phyloP scores from a whole-genome alignment of 176 grass and related monocot species.

The Puccinellia tenuiflora region DNA sequence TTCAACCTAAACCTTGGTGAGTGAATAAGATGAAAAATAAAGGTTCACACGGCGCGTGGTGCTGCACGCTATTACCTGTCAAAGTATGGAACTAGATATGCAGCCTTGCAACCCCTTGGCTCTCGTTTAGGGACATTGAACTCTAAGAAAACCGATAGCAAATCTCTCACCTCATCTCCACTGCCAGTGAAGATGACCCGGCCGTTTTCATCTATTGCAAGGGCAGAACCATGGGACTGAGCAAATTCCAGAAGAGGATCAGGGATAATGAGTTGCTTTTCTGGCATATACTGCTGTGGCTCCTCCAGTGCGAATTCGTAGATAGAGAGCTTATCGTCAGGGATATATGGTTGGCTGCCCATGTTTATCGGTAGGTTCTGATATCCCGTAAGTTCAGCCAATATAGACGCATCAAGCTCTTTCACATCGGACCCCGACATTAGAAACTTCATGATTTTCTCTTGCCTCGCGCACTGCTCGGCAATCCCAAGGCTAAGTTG shows the following conservation, averaged over 20 bases:
- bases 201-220: constrained; percentile 43
- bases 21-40: not conserved
- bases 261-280: constrained; percentile 44
- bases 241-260: constrained; percentile 47
- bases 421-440: constrained; percentile 44
- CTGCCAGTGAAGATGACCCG: constrained; percentile 46
- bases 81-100: constrained; percentile 84
- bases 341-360: constrained; percentile 27
- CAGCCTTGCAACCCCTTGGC: constrained; percentile 40
- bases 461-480: constrained; percentile 59
- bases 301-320: constrained; percentile 43
- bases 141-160: constrained; percentile 45
- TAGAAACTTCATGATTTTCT: constrained; percentile 73
- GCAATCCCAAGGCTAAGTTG: constrained; percentile 66
- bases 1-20: not conserved
- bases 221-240: constrained; percentile 26
- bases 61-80: constrained; percentile 41
- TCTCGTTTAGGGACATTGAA: constrained; percentile 44
- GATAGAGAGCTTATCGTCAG: constrained; percentile 46
- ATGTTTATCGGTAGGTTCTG: constrained; percentile 34
- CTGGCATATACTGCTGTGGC: constrained; percentile 32
- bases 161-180: constrained; percentile 54
- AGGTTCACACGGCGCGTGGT: not conserved
- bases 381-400: constrained; percentile 47
- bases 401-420: constrained; percentile 42